Evolutionary conservation across 2,329 filamentous ascomycete genomes (phyloP).

Genomic region (Exophiala dermatitidis): DNA sequence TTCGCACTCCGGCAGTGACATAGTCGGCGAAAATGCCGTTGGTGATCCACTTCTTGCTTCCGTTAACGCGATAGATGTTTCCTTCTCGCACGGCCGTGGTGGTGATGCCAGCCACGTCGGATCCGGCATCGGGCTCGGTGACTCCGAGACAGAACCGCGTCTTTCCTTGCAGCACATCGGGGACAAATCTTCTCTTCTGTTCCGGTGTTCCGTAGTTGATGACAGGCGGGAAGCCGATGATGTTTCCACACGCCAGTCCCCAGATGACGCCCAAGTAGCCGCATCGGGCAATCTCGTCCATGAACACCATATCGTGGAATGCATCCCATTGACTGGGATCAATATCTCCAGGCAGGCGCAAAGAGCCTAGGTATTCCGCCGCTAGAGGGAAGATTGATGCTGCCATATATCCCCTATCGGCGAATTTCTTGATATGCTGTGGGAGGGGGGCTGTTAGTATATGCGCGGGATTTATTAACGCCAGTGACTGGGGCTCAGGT

Average conservation of each 20-base stretch:
- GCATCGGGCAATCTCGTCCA: constrained; percentile 35
- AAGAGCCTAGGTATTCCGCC: background rate
- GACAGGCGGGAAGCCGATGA: constrained; percentile 32
- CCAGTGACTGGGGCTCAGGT: background rate
- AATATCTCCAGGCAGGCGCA: constrained; percentile 29
- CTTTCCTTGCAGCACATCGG: constrained; percentile 49
- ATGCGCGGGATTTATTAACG: background rate
- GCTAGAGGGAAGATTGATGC: background rate
- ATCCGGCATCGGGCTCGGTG: constrained; percentile 48
- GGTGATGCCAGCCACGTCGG: constrained; percentile 57
- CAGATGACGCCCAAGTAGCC: constrained; percentile 32
- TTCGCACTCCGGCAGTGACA: constrained; percentile 82
- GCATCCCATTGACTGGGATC: constrained; percentile 32
- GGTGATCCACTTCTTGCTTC: constrained; percentile 99
- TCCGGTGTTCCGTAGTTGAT: constrained; percentile 30
- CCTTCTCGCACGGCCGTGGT: constrained; percentile 52
- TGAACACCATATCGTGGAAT: constrained; percentile 35
- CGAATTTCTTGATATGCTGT: background rate
- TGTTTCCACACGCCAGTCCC: constrained; percentile 31
- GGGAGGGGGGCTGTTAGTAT: background rate
- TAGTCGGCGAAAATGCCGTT: constrained; percentile 98
- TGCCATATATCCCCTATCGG: background rate
- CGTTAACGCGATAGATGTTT: constrained; percentile 57
- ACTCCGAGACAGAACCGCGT: constrained; percentile 56
- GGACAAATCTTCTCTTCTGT: constrained; percentile 44